Evolutionary conservation across 2,329 filamentous ascomycete species (phyloP).

Genomic region (Xylaria sp.): DNA sequence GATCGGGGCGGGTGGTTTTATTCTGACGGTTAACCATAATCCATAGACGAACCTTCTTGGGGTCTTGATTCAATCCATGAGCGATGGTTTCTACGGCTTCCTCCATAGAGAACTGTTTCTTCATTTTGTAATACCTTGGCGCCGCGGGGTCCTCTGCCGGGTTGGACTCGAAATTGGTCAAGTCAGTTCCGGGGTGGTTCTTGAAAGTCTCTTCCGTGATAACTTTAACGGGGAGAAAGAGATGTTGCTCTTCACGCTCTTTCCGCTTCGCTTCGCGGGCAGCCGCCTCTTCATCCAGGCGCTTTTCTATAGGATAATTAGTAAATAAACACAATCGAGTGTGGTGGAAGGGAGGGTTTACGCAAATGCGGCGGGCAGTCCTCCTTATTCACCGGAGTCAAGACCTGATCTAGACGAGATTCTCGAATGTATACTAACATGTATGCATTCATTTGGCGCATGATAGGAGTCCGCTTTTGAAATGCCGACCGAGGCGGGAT

Average conservation of each 20-base stretch:
- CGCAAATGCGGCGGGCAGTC: slow-evolving; percentile 86
- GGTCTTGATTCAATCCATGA: slow-evolving; percentile 73
- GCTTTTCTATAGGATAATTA: slow-evolving; percentile 64
- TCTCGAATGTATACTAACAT: slow-evolving; percentile 99
- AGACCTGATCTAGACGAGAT: slow-evolving; percentile 82
- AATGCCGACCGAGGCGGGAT: slow-evolving; percentile 58
- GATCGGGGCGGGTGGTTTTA: slow-evolving; percentile 92
- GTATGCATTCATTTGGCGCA: slow-evolving; percentile 86
- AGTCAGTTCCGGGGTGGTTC: slow-evolving; percentile 84
- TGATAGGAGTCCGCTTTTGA: slow-evolving; percentile 68
- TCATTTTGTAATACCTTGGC: slow-evolving; percentile 77
- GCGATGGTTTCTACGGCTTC: slow-evolving; percentile 80
- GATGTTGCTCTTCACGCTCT: slow-evolving; percentile 92
- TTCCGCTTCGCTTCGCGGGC: slow-evolving; percentile 80
- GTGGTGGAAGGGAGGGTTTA: slow-evolving; percentile 56
- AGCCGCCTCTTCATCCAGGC: slow-evolving; percentile 84
- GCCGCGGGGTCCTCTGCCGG: slow-evolving; percentile 69
- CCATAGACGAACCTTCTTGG: slow-evolving; percentile 84
- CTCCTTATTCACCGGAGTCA: slow-evolving; percentile 78
- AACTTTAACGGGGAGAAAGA: slow-evolving; percentile 87
- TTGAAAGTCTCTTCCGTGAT: slow-evolving; percentile 85
- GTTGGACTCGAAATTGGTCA: slow-evolving; percentile 74
- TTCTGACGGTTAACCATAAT: slow-evolving; percentile 99
- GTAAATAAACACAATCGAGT: slow-evolving; percentile 17
- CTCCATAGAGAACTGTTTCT: slow-evolving; percentile 78